Percentiles rank a stretch among this genome's conserved stretches.
Conservation (phyloP, 768 basidiomycete genomes). For the Cystobasidium onofrii region DNA sequence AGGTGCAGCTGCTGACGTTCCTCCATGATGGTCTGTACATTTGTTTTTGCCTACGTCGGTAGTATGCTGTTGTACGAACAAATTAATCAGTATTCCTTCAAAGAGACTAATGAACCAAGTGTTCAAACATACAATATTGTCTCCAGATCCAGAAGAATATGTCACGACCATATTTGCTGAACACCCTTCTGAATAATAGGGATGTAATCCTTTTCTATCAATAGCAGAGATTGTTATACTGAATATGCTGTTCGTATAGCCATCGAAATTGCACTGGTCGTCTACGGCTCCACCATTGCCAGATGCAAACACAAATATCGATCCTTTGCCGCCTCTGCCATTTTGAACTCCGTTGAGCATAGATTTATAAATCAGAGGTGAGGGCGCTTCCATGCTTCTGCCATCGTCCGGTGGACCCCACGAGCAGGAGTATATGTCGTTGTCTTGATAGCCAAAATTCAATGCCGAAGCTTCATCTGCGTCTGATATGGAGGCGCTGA, state of each 20-base stretch:
- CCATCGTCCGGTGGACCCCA: conserved; percentile 99
- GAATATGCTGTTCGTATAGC: conserved; percentile 96
- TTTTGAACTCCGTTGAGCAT: conserved; percentile 87
- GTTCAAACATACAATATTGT: conserved; percentile 67
- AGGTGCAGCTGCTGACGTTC: conserved; percentile 95
- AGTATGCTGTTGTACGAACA: conserved; percentile 59
- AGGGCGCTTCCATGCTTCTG: conserved; percentile 84
- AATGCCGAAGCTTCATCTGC: conserved; percentile 89
- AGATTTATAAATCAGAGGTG: conserved; percentile 81
- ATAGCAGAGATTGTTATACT: conserved; percentile 92
- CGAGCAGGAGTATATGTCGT: conserved; percentile 87
- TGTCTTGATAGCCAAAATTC: conserved; percentile 86
- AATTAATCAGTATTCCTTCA: conserved; percentile 30
- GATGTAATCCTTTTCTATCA: conserved; percentile 85
- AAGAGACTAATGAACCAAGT: background rate
- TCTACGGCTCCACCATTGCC: conserved; percentile 85
- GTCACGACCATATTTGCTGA: conserved; percentile 95
- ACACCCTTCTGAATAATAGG: conserved; percentile 95
- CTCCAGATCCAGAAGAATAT: conserved; percentile 87
- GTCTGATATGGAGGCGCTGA: conserved; percentile 89
- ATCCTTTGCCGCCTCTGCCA: conserved; percentile 80
- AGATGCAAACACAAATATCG: conserved; percentile 91
- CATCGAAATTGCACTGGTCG: conserved; percentile 99
- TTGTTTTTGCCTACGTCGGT: conserved; percentile 80
- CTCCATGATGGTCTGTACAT: conserved; percentile 78